Percentiles rank a stretch among this genome's conserved stretches.
phyloP scores from a whole-genome alignment of 2,329 filamentous ascomycete genomes.

The Paramyrothecium sp. region DNA sequence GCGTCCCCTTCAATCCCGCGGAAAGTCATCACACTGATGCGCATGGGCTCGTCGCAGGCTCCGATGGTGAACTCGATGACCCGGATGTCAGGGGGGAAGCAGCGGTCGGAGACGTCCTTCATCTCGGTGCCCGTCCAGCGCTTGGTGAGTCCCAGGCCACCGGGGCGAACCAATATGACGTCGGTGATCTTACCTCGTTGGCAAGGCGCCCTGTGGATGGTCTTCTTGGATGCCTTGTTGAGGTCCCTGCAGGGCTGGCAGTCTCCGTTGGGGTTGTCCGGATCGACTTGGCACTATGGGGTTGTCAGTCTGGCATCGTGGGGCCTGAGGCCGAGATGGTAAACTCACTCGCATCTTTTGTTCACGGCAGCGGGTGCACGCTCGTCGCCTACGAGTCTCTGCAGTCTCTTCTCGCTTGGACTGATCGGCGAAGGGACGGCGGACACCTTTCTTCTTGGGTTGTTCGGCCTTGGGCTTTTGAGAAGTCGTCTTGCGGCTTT shows the following conservation, averaged over 20 bases:
- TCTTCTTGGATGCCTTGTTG: constrained; percentile 40
- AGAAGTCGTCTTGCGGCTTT: too few species aligned
- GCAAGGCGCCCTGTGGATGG: constrained; percentile 44
- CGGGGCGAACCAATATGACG: constrained; percentile 37
- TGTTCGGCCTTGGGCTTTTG: neutral
- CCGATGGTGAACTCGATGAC: constrained; percentile 38
- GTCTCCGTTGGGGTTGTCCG: constrained; percentile 22
- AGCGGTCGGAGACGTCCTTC: constrained; percentile 37
- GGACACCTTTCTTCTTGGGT: neutral
- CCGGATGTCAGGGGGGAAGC: constrained; percentile 15
- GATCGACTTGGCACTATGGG: constrained; percentile 35
- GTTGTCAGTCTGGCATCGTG: neutral
- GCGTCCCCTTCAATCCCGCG: constrained; percentile 33
- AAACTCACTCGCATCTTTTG: constrained; percentile 13
- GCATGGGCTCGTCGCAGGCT: constrained; percentile 32
- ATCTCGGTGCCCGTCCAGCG: constrained; percentile 41
- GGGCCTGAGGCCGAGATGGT: neutral
- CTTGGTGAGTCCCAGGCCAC: constrained; percentile 41
- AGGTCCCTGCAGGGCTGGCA: constrained; percentile 41
- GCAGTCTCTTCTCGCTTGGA: neutral
- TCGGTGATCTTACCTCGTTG: constrained; percentile 41
- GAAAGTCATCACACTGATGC: constrained; percentile 41
- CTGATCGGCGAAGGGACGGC: neutral
- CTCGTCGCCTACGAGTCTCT: neutral
- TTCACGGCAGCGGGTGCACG: neutral